Conservation (phyloP, 257 asterid species). For the Eucommia ulmoides region DNA sequence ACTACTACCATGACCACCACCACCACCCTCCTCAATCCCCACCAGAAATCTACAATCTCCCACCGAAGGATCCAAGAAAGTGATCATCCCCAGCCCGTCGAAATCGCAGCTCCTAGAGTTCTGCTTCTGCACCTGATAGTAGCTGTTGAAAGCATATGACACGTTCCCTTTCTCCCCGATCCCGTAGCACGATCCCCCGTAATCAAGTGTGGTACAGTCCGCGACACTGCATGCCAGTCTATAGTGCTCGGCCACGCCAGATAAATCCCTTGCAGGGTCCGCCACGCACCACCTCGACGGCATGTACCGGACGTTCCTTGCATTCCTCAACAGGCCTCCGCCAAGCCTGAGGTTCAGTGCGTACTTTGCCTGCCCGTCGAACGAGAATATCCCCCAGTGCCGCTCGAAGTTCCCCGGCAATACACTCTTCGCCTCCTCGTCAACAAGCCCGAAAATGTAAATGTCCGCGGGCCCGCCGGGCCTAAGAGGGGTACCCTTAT, state of each 20-base stretch:
- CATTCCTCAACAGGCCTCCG: constrained; percentile 56
- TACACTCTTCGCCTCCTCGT: constrained; percentile 73
- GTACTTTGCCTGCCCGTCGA: constrained; percentile 93
- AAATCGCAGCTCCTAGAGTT: constrained; percentile 68
- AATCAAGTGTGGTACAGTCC: constrained; percentile 75
- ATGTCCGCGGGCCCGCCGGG: constrained; percentile 74
- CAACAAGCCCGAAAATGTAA: constrained; percentile 76
- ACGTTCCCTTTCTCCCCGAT: constrained; percentile 71
- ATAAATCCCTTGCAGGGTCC: constrained; percentile 57
- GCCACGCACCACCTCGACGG: constrained; percentile 93
- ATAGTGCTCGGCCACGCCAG: constrained; percentile 46
- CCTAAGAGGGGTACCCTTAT: constrained; percentile 74
- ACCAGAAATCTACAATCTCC: constrained; percentile 83
- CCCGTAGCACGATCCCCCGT: constrained; percentile 76
- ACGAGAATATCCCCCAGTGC: constrained; percentile 92
- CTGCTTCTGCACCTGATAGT: constrained; percentile 73
- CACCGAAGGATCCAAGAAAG: constrained; percentile 81
- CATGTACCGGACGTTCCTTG: constrained; percentile 59
- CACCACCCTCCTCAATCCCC: constrained; percentile 34
- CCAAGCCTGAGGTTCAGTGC: constrained; percentile 43
- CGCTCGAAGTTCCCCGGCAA: constrained; percentile 90
- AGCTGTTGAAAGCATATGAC: constrained; percentile 87
- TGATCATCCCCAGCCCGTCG: constrained; percentile 90
- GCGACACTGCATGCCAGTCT: constrained; percentile 71
- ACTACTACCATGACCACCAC: constrained; percentile 18